Conservation (phyloP, 225 moss, liverwort and hornwort genomes). For the Ulota crispa region DNA sequence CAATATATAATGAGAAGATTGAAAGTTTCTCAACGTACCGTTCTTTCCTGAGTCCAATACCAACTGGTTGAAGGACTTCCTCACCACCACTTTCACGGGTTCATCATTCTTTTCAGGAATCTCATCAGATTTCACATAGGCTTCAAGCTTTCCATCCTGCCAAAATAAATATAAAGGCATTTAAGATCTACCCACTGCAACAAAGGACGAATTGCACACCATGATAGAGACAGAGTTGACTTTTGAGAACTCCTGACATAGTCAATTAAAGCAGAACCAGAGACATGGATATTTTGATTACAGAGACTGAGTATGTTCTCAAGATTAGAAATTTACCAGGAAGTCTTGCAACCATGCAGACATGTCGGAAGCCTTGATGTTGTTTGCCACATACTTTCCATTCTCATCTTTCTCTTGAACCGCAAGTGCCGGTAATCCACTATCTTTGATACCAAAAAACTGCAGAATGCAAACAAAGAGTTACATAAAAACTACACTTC, state of each 20-base stretch:
- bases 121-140: constrained; percentile 76
- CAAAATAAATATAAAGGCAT: not conserved
- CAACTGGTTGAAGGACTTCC: constrained; percentile 59
- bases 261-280: not conserved
- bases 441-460: constrained; percentile 72
- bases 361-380: constrained; percentile 57
- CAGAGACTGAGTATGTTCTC: not conserved
- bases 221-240: not conserved
- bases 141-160: constrained; percentile 79
- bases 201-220: not conserved
- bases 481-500: not conserved
- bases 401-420: constrained; percentile 59
- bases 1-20: not conserved
- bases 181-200: not conserved
- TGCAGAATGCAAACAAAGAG: constrained; percentile 43
- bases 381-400: constrained; percentile 56
- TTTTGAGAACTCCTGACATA: not conserved
- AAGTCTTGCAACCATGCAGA: constrained; percentile 65
- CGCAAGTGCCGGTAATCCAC: constrained; percentile 73
- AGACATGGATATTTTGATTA: not conserved
- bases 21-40: constrained; percentile 40
- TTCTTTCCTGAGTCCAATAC: constrained; percentile 75
- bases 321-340: constrained; percentile 40
- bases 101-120: constrained; percentile 82
- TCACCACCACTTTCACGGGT: constrained; percentile 87